A percentile compares a stretch with the other conserved stretches of the same genome.
Evolutionary conservation across 176 grass and related monocot species (phyloP).

Genomic region (Otatea glauca): DNA sequence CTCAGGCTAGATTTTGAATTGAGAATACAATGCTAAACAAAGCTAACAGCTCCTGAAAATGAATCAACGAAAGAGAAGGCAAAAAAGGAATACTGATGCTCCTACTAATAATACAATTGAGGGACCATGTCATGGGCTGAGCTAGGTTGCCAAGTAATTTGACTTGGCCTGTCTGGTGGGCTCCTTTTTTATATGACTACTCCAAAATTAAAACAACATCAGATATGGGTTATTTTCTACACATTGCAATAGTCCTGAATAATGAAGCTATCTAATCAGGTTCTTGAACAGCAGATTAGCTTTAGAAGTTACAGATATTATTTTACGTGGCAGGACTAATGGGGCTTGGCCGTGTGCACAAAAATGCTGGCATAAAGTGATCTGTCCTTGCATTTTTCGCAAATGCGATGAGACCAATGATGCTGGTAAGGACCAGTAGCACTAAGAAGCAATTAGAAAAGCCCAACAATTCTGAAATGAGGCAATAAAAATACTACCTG

Average conservation of each 20-base stretch:
- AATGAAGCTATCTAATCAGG: slow-evolving; percentile 32
- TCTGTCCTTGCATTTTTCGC: slow-evolving; percentile 41
- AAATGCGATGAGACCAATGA: slow-evolving; percentile 49
- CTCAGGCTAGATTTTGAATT: slow-evolving; percentile 20
- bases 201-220: slow-evolving; percentile 23
- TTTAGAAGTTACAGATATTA: slow-evolving; percentile 38
- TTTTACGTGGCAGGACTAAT: slow-evolving; percentile 34
- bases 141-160: slow-evolving; percentile 42
- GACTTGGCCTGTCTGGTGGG: slow-evolving; percentile 21
- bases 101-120: slow-evolving; percentile 32
- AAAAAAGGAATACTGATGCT: not conserved
- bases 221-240: slow-evolving; percentile 35
- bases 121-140: slow-evolving; percentile 26
- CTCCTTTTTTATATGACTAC: slow-evolving; percentile 38
- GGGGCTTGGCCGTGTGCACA: slow-evolving; percentile 29
- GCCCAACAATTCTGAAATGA: slow-evolving; percentile 25
- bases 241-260: slow-evolving; percentile 18
- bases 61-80: not conserved
- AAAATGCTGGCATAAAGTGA: slow-evolving; percentile 52
- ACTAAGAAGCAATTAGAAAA: slow-evolving; percentile 49
- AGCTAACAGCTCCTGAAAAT: not conserved
- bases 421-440: slow-evolving; percentile 50
- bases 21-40: slow-evolving; percentile 8
- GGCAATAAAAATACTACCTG: slow-evolving; percentile 17
- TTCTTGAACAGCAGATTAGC: slow-evolving; percentile 14